phyloP scores from a whole-genome alignment of 768 basidiomycete genomes.

The Suillus plorans region DNA sequence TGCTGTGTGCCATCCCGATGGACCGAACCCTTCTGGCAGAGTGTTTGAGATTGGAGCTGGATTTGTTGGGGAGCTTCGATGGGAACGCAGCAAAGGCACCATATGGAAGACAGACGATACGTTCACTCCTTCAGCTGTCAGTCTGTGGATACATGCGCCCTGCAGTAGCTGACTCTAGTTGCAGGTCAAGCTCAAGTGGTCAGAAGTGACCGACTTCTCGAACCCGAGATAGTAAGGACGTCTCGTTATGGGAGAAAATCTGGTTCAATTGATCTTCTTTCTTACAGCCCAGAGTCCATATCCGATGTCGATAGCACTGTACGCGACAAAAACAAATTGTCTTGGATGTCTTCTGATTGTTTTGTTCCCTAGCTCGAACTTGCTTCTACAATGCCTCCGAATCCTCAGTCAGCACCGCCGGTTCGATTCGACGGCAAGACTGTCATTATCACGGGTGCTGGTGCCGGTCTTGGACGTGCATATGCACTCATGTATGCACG shows the following conservation, averaged over 20 bases:
- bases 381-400: slow-evolving; percentile 63
- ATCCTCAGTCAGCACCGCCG: slow-evolving; percentile 63
- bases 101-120: slow-evolving; percentile 87
- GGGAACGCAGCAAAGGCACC: slow-evolving; percentile 86
- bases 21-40: slow-evolving; percentile 73
- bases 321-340: slow-evolving; percentile 8
- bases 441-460: slow-evolving; percentile 92
- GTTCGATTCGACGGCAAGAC: slow-evolving; percentile 89
- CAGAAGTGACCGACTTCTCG: slow-evolving; percentile 76
- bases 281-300: slow-evolving; percentile 59
- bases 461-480: slow-evolving; percentile 88
- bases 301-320: slow-evolving; percentile 64
- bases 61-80: slow-evolving; percentile 87
- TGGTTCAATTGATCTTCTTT: slow-evolving; percentile 7
- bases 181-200: slow-evolving; percentile 83
- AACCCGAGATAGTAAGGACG: slow-evolving; percentile 63
- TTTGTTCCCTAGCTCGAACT: slow-evolving; percentile 51
- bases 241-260: background rate
- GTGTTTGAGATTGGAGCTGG: slow-evolving; percentile 95
- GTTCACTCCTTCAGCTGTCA: slow-evolving; percentile 93
- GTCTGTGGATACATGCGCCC: slow-evolving; percentile 13
- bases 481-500: slow-evolving; percentile 91
- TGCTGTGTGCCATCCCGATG: slow-evolving; percentile 84
- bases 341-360: background rate
- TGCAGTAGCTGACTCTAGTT: slow-evolving; percentile 3